Evolutionary conservation across 2,329 filamentous ascomycete genomes (phyloP).

Genomic region (Trichoderma sp.): DNA sequence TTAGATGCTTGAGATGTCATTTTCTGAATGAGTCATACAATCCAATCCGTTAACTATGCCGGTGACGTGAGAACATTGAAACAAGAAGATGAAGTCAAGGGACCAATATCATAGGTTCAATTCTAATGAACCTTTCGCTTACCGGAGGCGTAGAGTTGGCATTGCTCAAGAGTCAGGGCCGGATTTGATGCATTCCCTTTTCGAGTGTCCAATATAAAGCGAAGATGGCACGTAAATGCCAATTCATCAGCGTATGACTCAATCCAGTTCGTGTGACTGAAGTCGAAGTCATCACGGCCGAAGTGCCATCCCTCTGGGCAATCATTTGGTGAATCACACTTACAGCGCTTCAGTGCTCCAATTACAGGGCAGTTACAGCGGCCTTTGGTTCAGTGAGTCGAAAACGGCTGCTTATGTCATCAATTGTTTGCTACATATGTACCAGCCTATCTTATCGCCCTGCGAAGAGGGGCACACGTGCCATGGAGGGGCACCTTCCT

Average conservation of each 20-base stretch:
- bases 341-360: neutral
- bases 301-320: neutral
- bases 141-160: neutral
- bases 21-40: neutral
- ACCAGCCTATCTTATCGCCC: neutral
- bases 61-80: neutral
- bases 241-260: neutral
- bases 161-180: no score
- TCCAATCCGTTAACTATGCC: fast-evolving
- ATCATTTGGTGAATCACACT: neutral
- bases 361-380: neutral
- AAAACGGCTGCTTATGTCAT: neutral
- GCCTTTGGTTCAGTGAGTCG: neutral
- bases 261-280: neutral
- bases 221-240: no score
- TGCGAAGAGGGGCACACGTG: neutral
- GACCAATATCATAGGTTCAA: no score
- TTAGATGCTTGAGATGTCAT: neutral
- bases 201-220: neutral
- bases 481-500: neutral
- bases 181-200: neutral
- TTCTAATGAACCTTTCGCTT: neutral
- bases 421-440: neutral
- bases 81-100: neutral
- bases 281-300: neutral